Evolutionary conservation across 495 filamentous ascomycete species (phyloP), one percentile per base, ranked within the genome.

Genomic region (Penicillium samsonianum): DNA sequence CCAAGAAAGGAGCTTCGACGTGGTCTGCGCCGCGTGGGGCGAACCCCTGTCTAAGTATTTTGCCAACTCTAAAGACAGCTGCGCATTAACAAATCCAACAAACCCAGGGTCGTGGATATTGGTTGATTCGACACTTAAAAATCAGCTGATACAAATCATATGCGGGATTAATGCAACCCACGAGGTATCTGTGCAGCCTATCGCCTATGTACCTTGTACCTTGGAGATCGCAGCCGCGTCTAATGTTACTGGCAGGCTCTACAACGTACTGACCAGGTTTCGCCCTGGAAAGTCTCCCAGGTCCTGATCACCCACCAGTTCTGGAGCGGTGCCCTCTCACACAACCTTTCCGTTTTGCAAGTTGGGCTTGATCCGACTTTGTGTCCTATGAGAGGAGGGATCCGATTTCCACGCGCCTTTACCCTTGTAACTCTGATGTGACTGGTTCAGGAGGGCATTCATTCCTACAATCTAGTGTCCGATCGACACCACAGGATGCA

Each of bases 111-210:
- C 19, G 6, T 38, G 22, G 50, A 44, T 47, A 11, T 14, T 26
- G 11, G 30, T 26, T n/a, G 49, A 38, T 38, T 7, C 14, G 5
- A 45, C 7, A 26, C 19, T 22, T 22, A 40, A 33, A 35, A 56
- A 70, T 75, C 72, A 75, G 69, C 63, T 75, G 72, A 75, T 69
- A 59, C 61, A 45, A 63, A 49, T 41, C 49, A 42, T 54, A 62
- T 75, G 72, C 70, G 69, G 64, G 67, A 57, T 63, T 72, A 72
- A 71, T 69, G 70, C 70, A 68, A 48, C 55, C 48, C 31, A 53
- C 38, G 50, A 58, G 40, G 37, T 43, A 28, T 47, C 57, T 57
- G 44, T 55, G 59, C 47, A 57, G 58, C 60, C 58, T 57, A 56
- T 63, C 45, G 30, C 52, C 50, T n/a, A n/a, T n/a, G n/a, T 26